Base-by-base conservation (phyloP, 495 filamentous ascomycete genomes). In the Parathielavia hyrcaniae region DNA sequence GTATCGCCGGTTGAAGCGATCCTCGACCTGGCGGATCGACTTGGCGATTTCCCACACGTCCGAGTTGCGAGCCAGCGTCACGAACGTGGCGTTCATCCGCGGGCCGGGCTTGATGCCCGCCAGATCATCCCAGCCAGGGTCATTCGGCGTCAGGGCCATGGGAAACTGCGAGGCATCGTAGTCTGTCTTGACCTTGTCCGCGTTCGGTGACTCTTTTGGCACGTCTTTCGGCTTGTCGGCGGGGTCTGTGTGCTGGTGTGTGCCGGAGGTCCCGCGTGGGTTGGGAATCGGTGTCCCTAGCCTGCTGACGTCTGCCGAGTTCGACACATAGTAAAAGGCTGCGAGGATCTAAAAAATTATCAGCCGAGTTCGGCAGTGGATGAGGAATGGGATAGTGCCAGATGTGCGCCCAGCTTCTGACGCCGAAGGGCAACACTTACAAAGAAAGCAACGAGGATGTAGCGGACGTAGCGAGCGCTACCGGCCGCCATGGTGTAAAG, bases 31-130 rank as follows among this genome's bases (percentile, higher is more conserved):
- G 22, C 93, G 89, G 67, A 98, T 98, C 9, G 90, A 95, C 65
- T 87, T 84, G 23, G 90, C 87, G 64, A 98, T 96, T 34, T 97
- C 93, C 95, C 95, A 98, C 41, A 97, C 71, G 70, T 98, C 93
- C 34, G 77, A 77, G 69, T 98, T 98, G 51, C 95, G 86, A 17
- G 93, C 93, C 60, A 98, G 79, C 16, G 91, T 96, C 41, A 98
- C 90, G 67, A 98, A 98, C 4, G 95, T 97, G 30, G 93, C 93
- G 70, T 98, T 98, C 75, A 95, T 87, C 59, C 86, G 86, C 45
- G 82, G 80, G 38, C 84, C 85, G 7, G 72, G 71, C 10, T 79
- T 78, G 34, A 77, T 77, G 49, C 79, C 75, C 64, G 79, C 41
- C 62, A 83, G 75, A 32, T 77, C 68, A 57, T 75, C 68, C 71